Conservation (phyloP, 1,139 yeast genomes). For the Scheffersomyces quercinus region DNA sequence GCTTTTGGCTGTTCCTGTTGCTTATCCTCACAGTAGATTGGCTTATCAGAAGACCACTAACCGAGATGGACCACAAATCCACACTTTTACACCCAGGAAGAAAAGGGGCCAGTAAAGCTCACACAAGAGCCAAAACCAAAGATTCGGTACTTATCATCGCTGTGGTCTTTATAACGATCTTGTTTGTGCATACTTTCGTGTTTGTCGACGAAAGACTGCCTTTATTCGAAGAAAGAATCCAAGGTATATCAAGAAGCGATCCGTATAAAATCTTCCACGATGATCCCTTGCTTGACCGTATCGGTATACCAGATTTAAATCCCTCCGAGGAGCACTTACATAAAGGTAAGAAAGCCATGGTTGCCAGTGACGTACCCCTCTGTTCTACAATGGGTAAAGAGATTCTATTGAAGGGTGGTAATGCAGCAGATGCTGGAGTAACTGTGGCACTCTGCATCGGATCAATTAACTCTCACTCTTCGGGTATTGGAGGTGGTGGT, state of each 20-base stretch:
- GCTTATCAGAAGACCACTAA: too few relatives aligned
- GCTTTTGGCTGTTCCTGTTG: too few relatives aligned
- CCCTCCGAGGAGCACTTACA: constrained; percentile 33
- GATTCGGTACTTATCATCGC: not conserved
- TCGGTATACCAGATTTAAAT: constrained; percentile 36
- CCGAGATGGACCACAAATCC: not conserved
- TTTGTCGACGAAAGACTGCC: not conserved
- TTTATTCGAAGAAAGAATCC: constrained; percentile 1
- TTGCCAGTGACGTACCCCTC: constrained; percentile 69
- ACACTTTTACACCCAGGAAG: not conserved
- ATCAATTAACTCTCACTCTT: constrained; percentile 73
- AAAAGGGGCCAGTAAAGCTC: not conserved
- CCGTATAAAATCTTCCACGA: constrained; percentile 1
- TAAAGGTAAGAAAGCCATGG: constrained; percentile 56
- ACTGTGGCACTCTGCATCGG: constrained; percentile 91
- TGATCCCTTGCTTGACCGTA: constrained; percentile 30
- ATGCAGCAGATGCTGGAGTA: constrained; percentile 91
- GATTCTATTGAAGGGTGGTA: constrained; percentile 63
- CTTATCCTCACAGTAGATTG: too few relatives aligned
- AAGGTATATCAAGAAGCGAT: not conserved
- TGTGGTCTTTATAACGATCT: not conserved
- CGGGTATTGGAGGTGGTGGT: constrained; percentile 95
- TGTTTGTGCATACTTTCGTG: not conserved
- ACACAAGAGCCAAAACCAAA: not conserved
- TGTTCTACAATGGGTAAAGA: constrained; percentile 72